Conservation (phyloP, 495 filamentous ascomycete species). For the Lepidopterella palustris region DNA sequence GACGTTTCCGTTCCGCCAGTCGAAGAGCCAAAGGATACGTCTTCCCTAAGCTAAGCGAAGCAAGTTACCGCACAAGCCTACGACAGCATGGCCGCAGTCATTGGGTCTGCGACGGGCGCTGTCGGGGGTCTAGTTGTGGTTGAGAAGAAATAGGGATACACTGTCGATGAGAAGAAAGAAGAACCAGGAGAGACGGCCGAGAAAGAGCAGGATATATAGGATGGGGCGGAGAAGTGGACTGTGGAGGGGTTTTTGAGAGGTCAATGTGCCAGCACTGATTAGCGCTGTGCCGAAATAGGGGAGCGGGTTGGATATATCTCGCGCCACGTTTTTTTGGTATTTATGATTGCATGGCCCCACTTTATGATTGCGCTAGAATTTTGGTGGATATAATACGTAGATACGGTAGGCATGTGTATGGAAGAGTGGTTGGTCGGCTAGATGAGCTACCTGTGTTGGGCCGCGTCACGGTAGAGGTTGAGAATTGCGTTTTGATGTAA, state of each 20-base stretch:
- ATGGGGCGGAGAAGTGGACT: slow-evolving; percentile 24
- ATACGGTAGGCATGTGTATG: too few species aligned
- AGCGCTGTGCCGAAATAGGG: too few species aligned
- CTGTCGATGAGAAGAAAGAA: slow-evolving; percentile 16
- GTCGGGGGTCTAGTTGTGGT: slow-evolving; percentile 7
- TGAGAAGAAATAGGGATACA: slow-evolving; percentile 4
- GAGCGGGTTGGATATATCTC: too few species aligned
- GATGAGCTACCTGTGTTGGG: too few species aligned
- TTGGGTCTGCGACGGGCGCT: slow-evolving; percentile 21
- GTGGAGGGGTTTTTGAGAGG: slow-evolving; percentile 39
- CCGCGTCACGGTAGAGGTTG: too few species aligned
- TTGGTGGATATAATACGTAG: too few species aligned
- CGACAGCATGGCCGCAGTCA: slow-evolving; percentile 3
- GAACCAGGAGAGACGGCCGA: slow-evolving; percentile 16
- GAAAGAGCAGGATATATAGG: slow-evolving; percentile 29
- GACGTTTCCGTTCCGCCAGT: slow-evolving; percentile 24
- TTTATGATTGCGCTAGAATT: too few species aligned
- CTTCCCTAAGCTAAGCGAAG: slow-evolving; percentile 33
- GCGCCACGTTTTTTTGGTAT: too few species aligned
- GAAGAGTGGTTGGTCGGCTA: too few species aligned
- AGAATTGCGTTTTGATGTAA: too few species aligned
- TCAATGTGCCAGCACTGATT: slow-evolving; percentile 19
- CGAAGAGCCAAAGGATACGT: slow-evolving; percentile 18
- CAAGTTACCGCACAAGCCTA: slow-evolving; percentile 13
- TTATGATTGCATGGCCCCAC: too few species aligned